These are phyloP conservation scores for Linum tenue DNA, from an alignment of 345 rosid species.

Conservation along the genomic window DNA sequence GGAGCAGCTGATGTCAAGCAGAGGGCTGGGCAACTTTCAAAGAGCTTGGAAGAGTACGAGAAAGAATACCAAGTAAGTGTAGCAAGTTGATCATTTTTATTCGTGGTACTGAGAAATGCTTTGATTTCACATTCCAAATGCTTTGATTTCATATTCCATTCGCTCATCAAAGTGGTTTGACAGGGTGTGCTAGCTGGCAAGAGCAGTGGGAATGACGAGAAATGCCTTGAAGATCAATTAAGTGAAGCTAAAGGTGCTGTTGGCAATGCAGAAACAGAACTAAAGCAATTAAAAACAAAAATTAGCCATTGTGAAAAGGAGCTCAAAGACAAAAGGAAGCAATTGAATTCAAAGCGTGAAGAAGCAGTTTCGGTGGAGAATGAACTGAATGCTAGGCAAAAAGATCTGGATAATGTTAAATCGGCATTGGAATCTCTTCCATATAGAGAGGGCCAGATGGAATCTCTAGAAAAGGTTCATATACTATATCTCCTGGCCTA, in stretches of 20 bases:
- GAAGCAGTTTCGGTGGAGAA: conserved; percentile 72
- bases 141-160: neutral
- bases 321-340: conserved; percentile 64
- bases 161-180: conserved; percentile 7
- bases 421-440: conserved; percentile 54
- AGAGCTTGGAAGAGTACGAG: conserved; percentile 62
- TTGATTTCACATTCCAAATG: neutral
- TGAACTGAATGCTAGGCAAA: conserved; percentile 56
- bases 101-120: neutral
- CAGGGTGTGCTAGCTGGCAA: conserved; percentile 96
- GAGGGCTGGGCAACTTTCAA: conserved; percentile 59
- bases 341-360: conserved; percentile 60
- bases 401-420: conserved; percentile 55
- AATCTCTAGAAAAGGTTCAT: conserved; percentile 74
- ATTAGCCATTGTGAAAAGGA: conserved; percentile 75
- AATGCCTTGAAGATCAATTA: conserved; percentile 95
- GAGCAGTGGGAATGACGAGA: conserved; percentile 86
- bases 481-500: conserved; percentile 3
- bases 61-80: conserved; percentile 73
- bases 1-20: conserved; percentile 70
- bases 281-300: conserved; percentile 77
- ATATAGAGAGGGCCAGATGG: conserved; percentile 71
- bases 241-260: conserved; percentile 84
- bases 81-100: conserved; percentile 2
- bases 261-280: conserved; percentile 81